Evolutionary conservation across 257 asterid genomes (phyloP).

Genomic region (Rhazya stricta): DNA sequence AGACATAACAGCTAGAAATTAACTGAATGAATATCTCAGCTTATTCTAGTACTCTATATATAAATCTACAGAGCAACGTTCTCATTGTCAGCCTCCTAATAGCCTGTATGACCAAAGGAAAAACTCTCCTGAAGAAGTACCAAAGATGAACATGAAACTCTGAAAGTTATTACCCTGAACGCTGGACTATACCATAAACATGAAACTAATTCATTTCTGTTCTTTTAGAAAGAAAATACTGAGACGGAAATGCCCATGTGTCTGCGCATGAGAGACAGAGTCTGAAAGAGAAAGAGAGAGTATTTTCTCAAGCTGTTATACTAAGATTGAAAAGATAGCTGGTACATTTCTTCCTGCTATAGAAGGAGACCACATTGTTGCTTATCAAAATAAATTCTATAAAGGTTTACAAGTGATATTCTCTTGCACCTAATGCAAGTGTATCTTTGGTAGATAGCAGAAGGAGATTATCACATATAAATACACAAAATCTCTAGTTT

Average conservation of each 20-base stretch:
- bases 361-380: not conserved
- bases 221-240: no score
- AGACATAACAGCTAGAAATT: not conserved
- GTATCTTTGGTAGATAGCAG: no score
- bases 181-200: no score
- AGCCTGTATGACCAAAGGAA: not conserved
- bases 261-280: no score
- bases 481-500: not conserved
- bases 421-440: not conserved
- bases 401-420: not conserved
- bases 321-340: not conserved
- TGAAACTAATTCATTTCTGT: no score
- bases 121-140: not conserved
- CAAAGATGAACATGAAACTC: no score
- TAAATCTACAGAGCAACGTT: not conserved
- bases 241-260: no score
- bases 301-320: not conserved
- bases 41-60: not conserved
- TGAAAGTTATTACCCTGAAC: no score
- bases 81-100: not conserved
- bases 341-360: no score
- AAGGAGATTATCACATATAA: not conserved
- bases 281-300: no score
- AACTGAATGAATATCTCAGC: not conserved
- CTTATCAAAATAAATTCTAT: not conserved